phyloP scores from a whole-genome alignment of 306 rosid genomes.

The Quercus rubra region DNA sequence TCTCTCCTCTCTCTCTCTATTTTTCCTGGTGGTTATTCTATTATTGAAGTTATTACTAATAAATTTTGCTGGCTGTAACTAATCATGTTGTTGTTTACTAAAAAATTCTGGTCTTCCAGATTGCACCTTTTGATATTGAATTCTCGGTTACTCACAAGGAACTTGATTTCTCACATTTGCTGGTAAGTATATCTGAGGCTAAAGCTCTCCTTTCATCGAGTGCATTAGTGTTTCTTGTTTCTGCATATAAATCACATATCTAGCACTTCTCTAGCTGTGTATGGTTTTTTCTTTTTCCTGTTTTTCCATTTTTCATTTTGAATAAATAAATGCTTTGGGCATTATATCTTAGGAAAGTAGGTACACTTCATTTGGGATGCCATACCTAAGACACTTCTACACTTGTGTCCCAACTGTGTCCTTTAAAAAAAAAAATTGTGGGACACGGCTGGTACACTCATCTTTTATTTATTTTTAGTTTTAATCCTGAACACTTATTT shows the following conservation, averaged over 20 bases:
- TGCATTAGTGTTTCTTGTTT: constrained; percentile 8
- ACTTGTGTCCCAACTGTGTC: no score
- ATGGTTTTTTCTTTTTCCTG: background rate
- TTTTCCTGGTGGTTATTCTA: constrained; percentile 12
- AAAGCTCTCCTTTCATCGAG: constrained; percentile 23
- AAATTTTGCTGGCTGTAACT: background rate
- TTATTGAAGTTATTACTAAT: constrained; percentile 7
- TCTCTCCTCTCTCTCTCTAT: background rate
- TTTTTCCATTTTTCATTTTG: background rate
- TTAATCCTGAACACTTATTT: no score
- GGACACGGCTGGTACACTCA: no score
- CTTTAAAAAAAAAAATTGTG: no score
- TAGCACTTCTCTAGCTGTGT: background rate
- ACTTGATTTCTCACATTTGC: constrained; percentile 97
- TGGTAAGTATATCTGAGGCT: constrained; percentile 65
- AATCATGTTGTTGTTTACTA: background rate
- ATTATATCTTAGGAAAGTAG: background rate
- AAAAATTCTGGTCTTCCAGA: constrained; percentile 48
- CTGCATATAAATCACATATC: background rate
- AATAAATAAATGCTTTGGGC: background rate
- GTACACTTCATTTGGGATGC: no score
- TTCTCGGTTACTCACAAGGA: constrained; percentile 97
- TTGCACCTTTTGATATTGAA: constrained; percentile 90
- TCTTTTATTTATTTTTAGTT: no score
- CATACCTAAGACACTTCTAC: no score